phyloP scores from a whole-genome alignment of 208 protist species.

The Wallacemonas sp. region DNA sequence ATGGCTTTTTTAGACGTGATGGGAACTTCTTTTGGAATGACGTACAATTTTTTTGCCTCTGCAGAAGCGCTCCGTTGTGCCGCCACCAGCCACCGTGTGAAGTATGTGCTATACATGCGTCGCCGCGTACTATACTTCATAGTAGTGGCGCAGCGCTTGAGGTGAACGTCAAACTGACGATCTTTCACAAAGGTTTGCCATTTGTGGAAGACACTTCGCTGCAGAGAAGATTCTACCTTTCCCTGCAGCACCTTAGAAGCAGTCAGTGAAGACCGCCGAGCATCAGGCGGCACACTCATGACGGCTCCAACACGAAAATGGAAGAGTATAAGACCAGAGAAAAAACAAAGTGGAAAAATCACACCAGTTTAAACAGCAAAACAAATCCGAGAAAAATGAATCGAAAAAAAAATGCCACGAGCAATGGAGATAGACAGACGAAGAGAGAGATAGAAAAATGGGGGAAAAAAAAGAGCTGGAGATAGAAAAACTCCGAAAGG shows the following conservation, averaged over 20 bases:
- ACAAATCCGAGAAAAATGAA: not conserved
- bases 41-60: constrained; percentile 18
- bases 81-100: constrained; percentile 65
- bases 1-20: constrained; percentile 59
- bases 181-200: constrained; percentile 34
- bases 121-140: constrained; percentile 58
- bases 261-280: not conserved
- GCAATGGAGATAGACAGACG: constrained; percentile 12
- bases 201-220: constrained; percentile 28
- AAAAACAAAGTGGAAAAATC: constrained; percentile 19
- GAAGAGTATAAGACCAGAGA: not conserved
- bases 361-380: constrained; percentile 12
- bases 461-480: constrained; percentile 3
- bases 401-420: constrained; percentile 2
- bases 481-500: not conserved
- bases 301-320: not conserved
- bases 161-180: constrained; percentile 44
- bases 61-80: constrained; percentile 27
- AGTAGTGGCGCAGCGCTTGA: constrained; percentile 61
- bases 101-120: constrained; percentile 39
- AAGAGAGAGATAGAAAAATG: not conserved
- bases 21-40: constrained; percentile 42
- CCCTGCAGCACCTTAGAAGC: not conserved
- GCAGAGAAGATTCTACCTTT: constrained; percentile 2
- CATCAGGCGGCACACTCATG: not conserved